These are phyloP conservation scores for Cryptosporidium canis DNA, from an alignment of 169 alveolate species.

Conservation along the genomic window DNA sequence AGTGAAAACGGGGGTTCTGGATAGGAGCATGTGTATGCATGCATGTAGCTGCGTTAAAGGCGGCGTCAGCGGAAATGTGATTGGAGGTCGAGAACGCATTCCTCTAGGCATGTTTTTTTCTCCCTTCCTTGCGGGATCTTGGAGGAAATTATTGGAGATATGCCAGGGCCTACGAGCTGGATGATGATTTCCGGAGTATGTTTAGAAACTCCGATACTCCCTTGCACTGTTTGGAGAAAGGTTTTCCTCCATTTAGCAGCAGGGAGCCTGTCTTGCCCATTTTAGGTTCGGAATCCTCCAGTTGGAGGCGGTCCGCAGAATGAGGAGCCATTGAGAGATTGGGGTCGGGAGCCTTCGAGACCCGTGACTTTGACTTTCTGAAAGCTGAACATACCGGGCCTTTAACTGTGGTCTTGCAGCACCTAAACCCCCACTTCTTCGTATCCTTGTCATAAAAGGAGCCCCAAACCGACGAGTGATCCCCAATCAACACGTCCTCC, in stretches of 20 bases:
- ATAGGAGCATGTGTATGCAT: background rate
- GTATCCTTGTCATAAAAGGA: conserved; percentile 82
- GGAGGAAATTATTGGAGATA: background rate
- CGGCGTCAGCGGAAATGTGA: background rate
- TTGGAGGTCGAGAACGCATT: background rate
- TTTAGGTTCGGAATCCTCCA: background rate
- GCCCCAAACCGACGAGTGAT: conserved; percentile 89
- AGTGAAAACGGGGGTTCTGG: background rate
- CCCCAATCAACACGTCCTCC: conserved; percentile 81
- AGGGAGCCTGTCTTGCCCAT: background rate
- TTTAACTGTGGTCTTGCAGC: conserved; percentile 77
- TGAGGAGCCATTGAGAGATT: background rate
- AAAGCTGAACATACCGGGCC: background rate
- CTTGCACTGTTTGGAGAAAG: background rate
- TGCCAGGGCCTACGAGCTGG: background rate
- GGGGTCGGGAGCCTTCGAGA: background rate
- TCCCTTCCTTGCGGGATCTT: background rate
- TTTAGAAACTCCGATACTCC: conserved; percentile 10
- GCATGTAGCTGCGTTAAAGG: background rate
- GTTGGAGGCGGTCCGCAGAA: background rate
- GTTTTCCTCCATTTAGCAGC: background rate
- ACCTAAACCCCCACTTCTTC: conserved; percentile 87
- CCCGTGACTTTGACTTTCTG: background rate
- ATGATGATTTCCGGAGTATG: background rate
- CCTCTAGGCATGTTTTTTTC: background rate